phyloP scores from a whole-genome alignment of 768 basidiomycete genomes.

The Boletus reticulatus region DNA sequence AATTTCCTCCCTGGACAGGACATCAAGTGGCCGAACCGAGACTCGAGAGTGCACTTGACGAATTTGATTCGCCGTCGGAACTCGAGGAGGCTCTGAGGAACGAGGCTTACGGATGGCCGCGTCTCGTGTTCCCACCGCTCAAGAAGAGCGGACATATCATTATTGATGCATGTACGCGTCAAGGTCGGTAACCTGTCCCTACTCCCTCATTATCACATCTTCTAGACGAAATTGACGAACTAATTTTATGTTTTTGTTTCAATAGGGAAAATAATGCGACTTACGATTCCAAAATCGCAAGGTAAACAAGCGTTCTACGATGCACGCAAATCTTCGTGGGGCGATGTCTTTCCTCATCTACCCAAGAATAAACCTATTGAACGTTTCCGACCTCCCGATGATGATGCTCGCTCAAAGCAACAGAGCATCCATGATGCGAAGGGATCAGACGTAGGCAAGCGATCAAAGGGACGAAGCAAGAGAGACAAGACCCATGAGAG shows the following conservation, averaged over 20 bases:
- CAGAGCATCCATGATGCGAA: constrained; percentile 28
- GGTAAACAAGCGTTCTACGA: constrained; percentile 96
- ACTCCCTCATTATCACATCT: constrained; percentile 4
- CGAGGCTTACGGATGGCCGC: constrained; percentile 87
- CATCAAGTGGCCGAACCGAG: background rate
- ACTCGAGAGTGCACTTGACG: constrained; percentile 4
- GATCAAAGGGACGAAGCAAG: constrained; percentile 26
- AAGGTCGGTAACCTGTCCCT: constrained; percentile 50
- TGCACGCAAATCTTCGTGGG: constrained; percentile 91
- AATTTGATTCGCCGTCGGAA: constrained; percentile 28
- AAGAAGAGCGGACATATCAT: constrained; percentile 91
- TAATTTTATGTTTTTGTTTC: background rate
- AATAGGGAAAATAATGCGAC: constrained; percentile 84
- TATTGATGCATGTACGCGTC: constrained; percentile 80
- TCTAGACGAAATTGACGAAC: constrained; percentile 3
- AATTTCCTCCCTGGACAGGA: background rate
- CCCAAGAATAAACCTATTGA: constrained; percentile 77
- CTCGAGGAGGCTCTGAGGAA: constrained; percentile 56
- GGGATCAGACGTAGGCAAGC: constrained; percentile 62
- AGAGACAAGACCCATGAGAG: constrained; percentile 22
- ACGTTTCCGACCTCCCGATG: constrained; percentile 43
- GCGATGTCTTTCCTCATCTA: constrained; percentile 90
- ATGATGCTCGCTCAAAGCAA: constrained; percentile 26
- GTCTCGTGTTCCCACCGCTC: constrained; percentile 88
- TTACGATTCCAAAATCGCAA: constrained; percentile 90